phyloP scores from a whole-genome alignment of 148 eudicot genomes.

The Agrostemma githago region DNA sequence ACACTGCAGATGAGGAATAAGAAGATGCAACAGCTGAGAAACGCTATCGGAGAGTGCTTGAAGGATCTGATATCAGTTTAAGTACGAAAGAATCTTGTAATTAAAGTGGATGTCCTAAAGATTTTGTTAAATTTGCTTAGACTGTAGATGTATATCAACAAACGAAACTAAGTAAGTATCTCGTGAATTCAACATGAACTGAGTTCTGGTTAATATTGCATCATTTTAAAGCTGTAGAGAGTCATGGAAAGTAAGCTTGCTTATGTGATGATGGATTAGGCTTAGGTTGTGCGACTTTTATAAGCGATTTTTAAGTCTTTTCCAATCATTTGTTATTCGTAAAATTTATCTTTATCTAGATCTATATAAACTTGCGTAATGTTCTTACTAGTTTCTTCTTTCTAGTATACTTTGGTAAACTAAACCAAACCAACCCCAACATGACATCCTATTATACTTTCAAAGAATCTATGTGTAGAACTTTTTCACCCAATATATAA shows the following conservation, averaged over 20 bases:
- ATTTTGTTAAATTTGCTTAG: neutral
- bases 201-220: neutral
- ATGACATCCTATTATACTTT: no score
- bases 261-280: neutral
- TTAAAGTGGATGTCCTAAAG: neutral
- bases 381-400: no score
- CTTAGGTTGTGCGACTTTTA: no score
- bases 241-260: neutral
- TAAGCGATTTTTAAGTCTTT: no score
- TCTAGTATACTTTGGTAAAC: no score
- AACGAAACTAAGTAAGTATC: neutral
- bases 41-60: conserved; percentile 47
- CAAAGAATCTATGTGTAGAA: no score
- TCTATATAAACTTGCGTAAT: no score
- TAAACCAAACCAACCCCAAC: no score
- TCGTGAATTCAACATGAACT: neutral
- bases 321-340: no score
- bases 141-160: neutral
- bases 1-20: conserved; percentile 51
- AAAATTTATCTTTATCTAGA: no score
- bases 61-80: conserved; percentile 47
- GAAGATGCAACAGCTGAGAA: conserved; percentile 62
- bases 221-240: neutral
- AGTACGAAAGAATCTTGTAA: conserved; percentile 7
- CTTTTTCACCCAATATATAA: no score